Evolutionary conservation across 106 monocot species (phyloP), one percentile per base, ranked within the genome.

Genomic region (Dactylorhiza incarnata): DNA sequence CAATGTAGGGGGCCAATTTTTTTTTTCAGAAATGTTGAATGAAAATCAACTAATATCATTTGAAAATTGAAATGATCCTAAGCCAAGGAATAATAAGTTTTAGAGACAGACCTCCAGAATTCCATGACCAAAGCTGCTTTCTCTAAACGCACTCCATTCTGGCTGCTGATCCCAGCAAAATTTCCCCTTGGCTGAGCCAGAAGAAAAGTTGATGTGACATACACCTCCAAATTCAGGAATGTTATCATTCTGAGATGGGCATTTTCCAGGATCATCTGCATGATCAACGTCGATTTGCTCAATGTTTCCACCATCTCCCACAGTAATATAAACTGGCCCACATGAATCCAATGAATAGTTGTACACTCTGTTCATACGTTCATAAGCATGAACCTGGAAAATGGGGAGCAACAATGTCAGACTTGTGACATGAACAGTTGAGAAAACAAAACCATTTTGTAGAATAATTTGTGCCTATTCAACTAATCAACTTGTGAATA

Each of bases 101-200:
- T 24, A 58, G n/a, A 58, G 37, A 70, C 5, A 66, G 70, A 92
- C 95, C 87, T 95, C 91, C 17, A 95, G 75, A 45, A 95, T 95
- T 77, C 95, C 95, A 88, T 92, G 95, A 5, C 91, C 95, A 74
- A 95, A 95, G 81, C 92, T 95, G 86, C 95, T 95, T 20, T 95
- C 95, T 74, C 95, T 86, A 37, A 84, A 89, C n/a, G 92, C 95
- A 73, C 92, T 95, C 92, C 92, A 95, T 9, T 89, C 92, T 14
- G 95, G 95, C 53, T 95, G 95, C 23, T 73, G 56, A 2, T 80
- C 84, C 92, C 91, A 92, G 84, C 95, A 95, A 61, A 92, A 95
- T 46, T 78, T 86, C 1, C 92, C 95, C 81, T 87, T 85, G 9
- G 92, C 87, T 81, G 92, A 86, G 45, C 95, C 92, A 52, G 87